Base-by-base conservation (phyloP, 805 yeast genomes). In the Dipodascus geniculatus region DNA sequence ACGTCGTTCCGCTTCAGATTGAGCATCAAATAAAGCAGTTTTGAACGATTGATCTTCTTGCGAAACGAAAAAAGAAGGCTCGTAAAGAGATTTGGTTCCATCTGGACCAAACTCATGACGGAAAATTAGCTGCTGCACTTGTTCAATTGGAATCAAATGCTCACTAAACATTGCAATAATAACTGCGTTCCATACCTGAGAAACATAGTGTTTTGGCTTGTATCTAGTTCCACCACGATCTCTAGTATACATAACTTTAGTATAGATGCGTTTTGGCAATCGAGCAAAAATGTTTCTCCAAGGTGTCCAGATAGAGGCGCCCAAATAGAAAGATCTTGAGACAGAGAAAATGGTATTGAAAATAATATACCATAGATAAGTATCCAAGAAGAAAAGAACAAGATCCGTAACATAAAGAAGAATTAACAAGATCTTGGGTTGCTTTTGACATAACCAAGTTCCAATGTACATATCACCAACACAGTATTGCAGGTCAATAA, bases 221-320 rank as follows among this genome's bases (percentile, higher is more conserved):
- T 70, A 72, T 56, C 70, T 74, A 16, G 31, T 23, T 3, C 72
- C 70, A 49, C 74, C 75, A 71, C 73, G 71, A 50, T 73, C 76
- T 2, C 76, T 63, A 9, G 79, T 73, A 2, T 77, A 75, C 11
- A 87, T 68, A 1, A 88, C 72, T 60, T 87, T 87, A 9, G 91
- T 78, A 59, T 76, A 77, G 2, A 87, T 84, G 58, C 95, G 73
- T 60, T 82, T 81, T 1, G 96, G 95, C 24, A 88, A 68, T 51
- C 89, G 71, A 2, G 87, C 77, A 63, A 83, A 87, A 28, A 84
- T 78, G 61, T 85, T 86, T 64, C 86, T 78, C 95, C 95, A 87
- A 0, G 96, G 96, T 1, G 93, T 85, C 84, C 91, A 83, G 9
- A 87, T 81, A 0, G 95, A 85, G 3, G 85, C 82, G 0, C 96